These are phyloP conservation scores for Spizellomyces sp. DNA, from an alignment of 192 early-diverging fungal species.

Conservation along the genomic window DNA sequence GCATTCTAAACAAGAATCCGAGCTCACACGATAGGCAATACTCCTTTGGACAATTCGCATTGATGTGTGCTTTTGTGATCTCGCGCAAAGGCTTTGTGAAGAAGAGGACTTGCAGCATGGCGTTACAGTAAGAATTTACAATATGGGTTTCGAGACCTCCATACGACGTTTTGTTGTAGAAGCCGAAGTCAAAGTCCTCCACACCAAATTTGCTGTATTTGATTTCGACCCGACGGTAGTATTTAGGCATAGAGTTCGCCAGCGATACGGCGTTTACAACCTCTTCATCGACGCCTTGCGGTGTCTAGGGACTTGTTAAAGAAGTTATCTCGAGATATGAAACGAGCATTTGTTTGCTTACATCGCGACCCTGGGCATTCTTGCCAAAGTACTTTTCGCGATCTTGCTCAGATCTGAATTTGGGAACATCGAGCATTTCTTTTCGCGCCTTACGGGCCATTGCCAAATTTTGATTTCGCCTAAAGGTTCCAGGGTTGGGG, in stretches of 20 bases:
- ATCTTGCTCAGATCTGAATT: constrained; percentile 81
- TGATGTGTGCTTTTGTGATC: constrained; percentile 75
- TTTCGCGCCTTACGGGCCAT: constrained; percentile 43
- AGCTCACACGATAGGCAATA: constrained; percentile 90
- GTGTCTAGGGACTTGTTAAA: not conserved
- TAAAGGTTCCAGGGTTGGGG: constrained; percentile 75
- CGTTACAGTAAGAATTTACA: constrained; percentile 86
- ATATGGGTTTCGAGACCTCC: constrained; percentile 94
- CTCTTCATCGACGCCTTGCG: not conserved
- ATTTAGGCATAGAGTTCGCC: constrained; percentile 55
- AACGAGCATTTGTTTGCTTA: not conserved
- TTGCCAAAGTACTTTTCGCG: constrained; percentile 62
- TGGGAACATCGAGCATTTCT: constrained; percentile 61
- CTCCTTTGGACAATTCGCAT: constrained; percentile 64
- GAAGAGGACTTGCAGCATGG: constrained; percentile 85
- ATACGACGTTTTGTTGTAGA: constrained; percentile 86
- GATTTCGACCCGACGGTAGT: constrained; percentile 80
- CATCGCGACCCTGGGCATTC: constrained; percentile 1
- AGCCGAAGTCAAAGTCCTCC: constrained; percentile 99
- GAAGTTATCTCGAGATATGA: not conserved
- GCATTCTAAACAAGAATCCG: constrained; percentile 89
- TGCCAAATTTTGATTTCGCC: constrained; percentile 67
- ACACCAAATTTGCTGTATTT: constrained; percentile 93
- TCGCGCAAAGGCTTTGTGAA: constrained; percentile 66
- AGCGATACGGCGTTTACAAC: not conserved